Evolutionary conservation across 2,329 filamentous ascomycete species (phyloP), one percentile per base, ranked within the genome.

Genomic region (Apiospora pterosperma): DNA sequence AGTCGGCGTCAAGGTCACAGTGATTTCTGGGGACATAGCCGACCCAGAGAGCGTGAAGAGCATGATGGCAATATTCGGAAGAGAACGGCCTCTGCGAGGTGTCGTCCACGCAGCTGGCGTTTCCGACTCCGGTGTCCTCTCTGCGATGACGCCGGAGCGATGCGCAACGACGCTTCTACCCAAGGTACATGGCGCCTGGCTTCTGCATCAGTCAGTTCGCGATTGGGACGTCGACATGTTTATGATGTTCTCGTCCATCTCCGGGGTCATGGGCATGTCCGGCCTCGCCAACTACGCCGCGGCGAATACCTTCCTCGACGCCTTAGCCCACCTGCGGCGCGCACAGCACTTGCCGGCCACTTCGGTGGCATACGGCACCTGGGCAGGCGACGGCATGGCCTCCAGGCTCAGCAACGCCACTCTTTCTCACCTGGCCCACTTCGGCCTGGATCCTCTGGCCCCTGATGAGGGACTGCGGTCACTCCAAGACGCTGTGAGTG

Each of bases 91-190:
- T n/a, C 64, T 76, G 52, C 68, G 74, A 23, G 74, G 73, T 28
- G 67, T 76, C 16, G 61, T 76, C 34, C 74, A 76, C 61, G 72
- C 72, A 6, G 73, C 73, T 25, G 74, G 74, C 14, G 67, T 71
- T 19, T 38, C 62, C 11, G 71, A 75, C 65, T 67, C 68, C 11
- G 73, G 74, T 11, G 64, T 73, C 36, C 69, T 76, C 19, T 63
- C 65, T 7, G n/a, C 71, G 62, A 66, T 75, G 70, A 75, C 73
- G 23, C 67, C 70, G 12, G 64, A 72, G 63, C 61, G 67, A 16
- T 75, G 67, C 60, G 67, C 64, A 25, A 70, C 65, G 25, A 68
- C 66, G 3, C 61, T 74, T 38, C 67, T 44, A 12, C 69, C 73
- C 16, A 74, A 75, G 59, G 69, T 70, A 3, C 60, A 69, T 59